A percentile compares a stretch with the other conserved stretches of the same genome.
phyloP scores from a whole-genome alignment of 495 filamentous ascomycete genomes.

The Collariella sp. region DNA sequence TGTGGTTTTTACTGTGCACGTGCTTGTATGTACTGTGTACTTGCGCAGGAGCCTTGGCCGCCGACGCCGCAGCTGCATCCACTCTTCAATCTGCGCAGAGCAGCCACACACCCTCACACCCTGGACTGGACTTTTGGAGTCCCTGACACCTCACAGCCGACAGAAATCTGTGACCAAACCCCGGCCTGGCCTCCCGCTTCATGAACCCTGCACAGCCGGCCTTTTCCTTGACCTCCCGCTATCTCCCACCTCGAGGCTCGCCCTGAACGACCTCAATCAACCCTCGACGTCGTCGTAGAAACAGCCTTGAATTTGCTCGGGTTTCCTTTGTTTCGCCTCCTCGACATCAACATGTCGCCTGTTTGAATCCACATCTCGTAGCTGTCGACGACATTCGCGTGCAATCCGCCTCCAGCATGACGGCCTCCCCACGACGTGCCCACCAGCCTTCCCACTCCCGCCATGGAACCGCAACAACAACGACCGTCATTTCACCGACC shows the following conservation, averaged over 20 bases:
- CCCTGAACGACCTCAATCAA: neutral
- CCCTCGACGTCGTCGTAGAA: neutral
- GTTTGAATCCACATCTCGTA: slow-evolving; percentile 19
- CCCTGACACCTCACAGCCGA: too few species aligned
- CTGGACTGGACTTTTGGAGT: too few species aligned
- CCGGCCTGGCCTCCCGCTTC: neutral
- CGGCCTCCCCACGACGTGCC: slow-evolving; percentile 16
- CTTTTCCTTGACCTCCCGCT: neutral
- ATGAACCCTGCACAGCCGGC: neutral
- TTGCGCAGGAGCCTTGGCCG: neutral
- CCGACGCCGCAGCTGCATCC: slow-evolving; percentile 16
- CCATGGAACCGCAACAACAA: slow-evolving; percentile 29
- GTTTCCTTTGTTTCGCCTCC: neutral
- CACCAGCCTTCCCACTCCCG: slow-evolving; percentile 18
- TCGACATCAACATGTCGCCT: slow-evolving; percentile 12
- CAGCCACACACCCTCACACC: too few species aligned
- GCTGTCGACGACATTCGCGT: neutral
- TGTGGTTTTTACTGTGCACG: too few species aligned
- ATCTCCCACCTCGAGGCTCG: neutral
- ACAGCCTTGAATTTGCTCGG: neutral
- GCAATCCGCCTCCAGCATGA: slow-evolving; percentile 25
- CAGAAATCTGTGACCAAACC: neutral
- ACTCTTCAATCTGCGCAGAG: neutral
- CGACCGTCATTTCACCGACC: slow-evolving; percentile 24
- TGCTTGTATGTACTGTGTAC: neutral